These are phyloP conservation scores for Tulasnella sp. DNA, from an alignment of 768 basidiomycete species.

Conservation along the genomic window DNA sequence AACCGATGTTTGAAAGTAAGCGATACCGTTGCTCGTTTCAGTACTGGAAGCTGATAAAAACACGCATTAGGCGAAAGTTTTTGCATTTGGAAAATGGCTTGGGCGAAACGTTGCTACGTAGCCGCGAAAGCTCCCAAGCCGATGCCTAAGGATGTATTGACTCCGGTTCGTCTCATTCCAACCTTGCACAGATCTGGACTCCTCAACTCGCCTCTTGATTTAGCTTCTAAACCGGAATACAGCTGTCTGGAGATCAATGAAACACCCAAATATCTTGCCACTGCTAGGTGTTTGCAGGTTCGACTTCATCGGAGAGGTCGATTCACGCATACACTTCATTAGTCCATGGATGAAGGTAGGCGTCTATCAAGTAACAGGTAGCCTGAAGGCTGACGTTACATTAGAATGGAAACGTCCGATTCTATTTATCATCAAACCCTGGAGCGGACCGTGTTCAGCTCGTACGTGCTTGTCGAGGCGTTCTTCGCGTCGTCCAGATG, in stretches of 20 bases:
- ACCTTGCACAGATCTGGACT: neutral
- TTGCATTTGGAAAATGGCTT: too few species aligned
- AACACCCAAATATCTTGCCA: neutral
- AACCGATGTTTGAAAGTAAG: too few species aligned
- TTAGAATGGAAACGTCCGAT: too few species aligned
- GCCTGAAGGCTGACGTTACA: too few species aligned
- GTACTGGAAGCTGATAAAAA: too few species aligned
- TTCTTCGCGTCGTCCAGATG: neutral
- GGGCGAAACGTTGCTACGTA: too few species aligned
- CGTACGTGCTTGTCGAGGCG: neutral
- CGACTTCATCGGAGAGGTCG: too few species aligned
- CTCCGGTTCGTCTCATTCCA: too few species aligned
- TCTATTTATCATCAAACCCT: neutral
- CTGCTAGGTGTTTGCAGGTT: neutral
- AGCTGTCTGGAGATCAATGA: neutral
- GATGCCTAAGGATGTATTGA: too few species aligned
- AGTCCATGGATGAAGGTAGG: neutral
- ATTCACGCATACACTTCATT: neutral
- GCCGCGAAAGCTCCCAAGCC: too few species aligned
- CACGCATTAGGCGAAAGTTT: too few species aligned
- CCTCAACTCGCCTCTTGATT: neutral
- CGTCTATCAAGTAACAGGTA: neutral
- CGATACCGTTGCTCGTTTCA: too few species aligned
- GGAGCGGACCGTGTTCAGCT: neutral
- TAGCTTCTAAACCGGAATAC: neutral